A percentile compares a stretch with the other conserved stretches of the same genome.
Conservation (phyloP, 208 protist genomes). For the Angomonas desouzai region DNA sequence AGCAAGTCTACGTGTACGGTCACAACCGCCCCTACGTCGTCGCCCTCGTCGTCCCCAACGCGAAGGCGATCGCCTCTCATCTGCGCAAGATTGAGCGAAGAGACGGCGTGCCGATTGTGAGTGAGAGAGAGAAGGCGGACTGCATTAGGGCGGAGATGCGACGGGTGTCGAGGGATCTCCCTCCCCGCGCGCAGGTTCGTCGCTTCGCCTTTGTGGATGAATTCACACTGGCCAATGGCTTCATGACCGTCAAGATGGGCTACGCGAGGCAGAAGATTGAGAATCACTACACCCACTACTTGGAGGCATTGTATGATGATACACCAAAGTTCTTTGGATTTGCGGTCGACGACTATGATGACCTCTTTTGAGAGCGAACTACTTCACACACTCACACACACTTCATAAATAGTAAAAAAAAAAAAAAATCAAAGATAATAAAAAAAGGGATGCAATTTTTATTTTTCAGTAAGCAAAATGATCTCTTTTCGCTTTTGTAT, state of each 20-base stretch:
- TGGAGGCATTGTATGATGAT: constrained; percentile 85
- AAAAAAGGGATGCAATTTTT: too few relatives aligned
- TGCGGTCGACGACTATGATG: constrained; percentile 90
- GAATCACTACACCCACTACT: constrained; percentile 88
- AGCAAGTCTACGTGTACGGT: constrained; percentile 80
- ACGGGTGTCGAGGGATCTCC: constrained; percentile 68
- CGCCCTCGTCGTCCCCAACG: constrained; percentile 81
- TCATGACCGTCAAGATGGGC: constrained; percentile 86
- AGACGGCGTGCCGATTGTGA: constrained; percentile 87
- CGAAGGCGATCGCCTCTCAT: constrained; percentile 79
- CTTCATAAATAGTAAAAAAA: constrained; percentile 5
- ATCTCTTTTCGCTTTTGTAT: too few relatives aligned
- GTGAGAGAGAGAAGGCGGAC: constrained; percentile 86
- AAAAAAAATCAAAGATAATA: not conserved
- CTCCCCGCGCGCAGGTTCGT: constrained; percentile 76
- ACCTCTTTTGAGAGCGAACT: constrained; percentile 60
- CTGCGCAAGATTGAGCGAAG: constrained; percentile 84
- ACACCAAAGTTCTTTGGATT: constrained; percentile 91
- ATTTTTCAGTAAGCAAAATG: too few relatives aligned
- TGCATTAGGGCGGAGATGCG: constrained; percentile 82
- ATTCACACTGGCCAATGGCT: constrained; percentile 85
- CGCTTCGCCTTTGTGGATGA: constrained; percentile 90
- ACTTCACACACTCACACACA: not conserved
- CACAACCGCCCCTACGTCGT: constrained; percentile 68
- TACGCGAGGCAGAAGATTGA: constrained; percentile 85